A percentile compares a stretch with the other conserved stretches of the same genome.
These are phyloP conservation scores for Candida bentonensis DNA, from an alignment of 805 yeast species.

Conservation along the genomic window DNA sequence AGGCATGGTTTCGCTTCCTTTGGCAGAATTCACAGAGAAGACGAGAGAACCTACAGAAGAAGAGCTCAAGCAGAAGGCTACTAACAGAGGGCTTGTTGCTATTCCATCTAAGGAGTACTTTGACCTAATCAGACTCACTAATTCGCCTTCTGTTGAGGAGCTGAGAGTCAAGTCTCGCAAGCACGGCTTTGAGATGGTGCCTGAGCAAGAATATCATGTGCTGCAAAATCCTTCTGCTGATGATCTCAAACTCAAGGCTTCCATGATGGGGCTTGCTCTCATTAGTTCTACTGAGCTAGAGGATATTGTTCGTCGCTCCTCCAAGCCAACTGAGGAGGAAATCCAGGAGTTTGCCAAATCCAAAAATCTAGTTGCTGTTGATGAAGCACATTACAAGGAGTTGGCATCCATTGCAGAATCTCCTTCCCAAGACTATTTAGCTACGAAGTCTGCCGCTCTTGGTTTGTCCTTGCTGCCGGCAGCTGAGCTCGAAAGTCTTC, in stretches of 20 bases:
- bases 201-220: neutral
- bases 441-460: slow-evolving; percentile 9
- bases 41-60: slow-evolving; percentile 19
- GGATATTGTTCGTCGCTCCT: slow-evolving; percentile 5
- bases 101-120: slow-evolving; percentile 20
- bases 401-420: slow-evolving; percentile 5
- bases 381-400: slow-evolving; percentile 19
- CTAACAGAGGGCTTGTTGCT: slow-evolving; percentile 12
- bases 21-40: slow-evolving; percentile 8
- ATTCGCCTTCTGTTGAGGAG: slow-evolving; percentile 10
- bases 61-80: slow-evolving; percentile 23
- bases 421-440: slow-evolving; percentile 14
- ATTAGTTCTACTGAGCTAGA: slow-evolving; percentile 7
- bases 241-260: slow-evolving; percentile 6
- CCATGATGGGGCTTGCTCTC: slow-evolving; percentile 6
- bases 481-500: slow-evolving; percentile 8
- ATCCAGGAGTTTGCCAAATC: slow-evolving; percentile 9
- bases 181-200: neutral
- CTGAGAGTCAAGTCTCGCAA: neutral
- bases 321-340: slow-evolving; percentile 10
- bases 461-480: slow-evolving; percentile 13
- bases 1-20: slow-evolving; percentile 2
- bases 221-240: slow-evolving; percentile 1
- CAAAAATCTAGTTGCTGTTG: slow-evolving; percentile 21
- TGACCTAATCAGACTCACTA: slow-evolving; percentile 4